Evolutionary conservation across 345 rosid genomes (phyloP), one percentile per base, ranked within the genome.

Genomic region (Garcia nutans): DNA sequence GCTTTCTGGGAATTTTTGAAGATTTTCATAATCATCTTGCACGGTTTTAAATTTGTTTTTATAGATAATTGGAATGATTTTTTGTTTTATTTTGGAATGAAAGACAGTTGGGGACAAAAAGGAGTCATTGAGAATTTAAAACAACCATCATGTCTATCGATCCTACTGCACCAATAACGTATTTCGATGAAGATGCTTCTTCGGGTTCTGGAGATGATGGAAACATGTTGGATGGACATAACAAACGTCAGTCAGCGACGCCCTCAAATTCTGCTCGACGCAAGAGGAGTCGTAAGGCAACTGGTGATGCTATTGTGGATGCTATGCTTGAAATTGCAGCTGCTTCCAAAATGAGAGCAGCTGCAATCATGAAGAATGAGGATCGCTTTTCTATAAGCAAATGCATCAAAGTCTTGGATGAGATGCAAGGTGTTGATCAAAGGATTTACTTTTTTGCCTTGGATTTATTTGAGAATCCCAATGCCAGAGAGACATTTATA

Each of bases 291-390:
- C 87, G 93, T 54, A 89, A 89, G 81, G 92, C 92, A 64, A 84
- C 89, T 12, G 97, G 97, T 55, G 95, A 91, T 79, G 92, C 97
- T 56, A 92, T 89, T 47, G 97, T 89, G 44, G 98, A 94, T 62
- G 98, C 97, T 22, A 92, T 91, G 97, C 87, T 92, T 7, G 95
- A 91, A 82, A 94, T 94, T 42, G 97, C 97, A 1, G 90, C 95
- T 66, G 97, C 91, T 72, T 94, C 90, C 1, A 90, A 88, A 77
- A 84, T 85, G 92, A 89, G 97, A 87, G 92, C 95, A 0, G 86
- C 92, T 5, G 87, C 92, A 33, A 85, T 90, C 67, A 76, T 85
- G 69, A 92, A 85, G 85, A 89, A 80, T 10, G 92, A 84, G 50
- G 98, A 92, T 37, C 88, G 86, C 24, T 90, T 88, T 85, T 92